These are phyloP conservation scores for Colletotrichum sp. DNA, from an alignment of 2,329 filamentous ascomycete genomes.

Conservation along the genomic window DNA sequence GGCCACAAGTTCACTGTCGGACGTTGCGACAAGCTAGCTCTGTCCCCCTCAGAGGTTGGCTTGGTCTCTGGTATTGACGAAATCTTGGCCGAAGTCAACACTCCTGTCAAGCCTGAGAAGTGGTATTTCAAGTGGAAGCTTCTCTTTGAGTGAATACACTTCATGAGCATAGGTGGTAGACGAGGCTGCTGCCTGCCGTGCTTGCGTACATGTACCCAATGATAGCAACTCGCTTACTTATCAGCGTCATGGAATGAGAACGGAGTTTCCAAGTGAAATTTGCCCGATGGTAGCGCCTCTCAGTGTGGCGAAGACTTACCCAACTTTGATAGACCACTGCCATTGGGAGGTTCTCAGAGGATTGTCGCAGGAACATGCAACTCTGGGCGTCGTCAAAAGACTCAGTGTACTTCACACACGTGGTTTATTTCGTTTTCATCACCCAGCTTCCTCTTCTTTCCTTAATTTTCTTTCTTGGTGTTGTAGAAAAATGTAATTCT, in stretches of 20 bases:
- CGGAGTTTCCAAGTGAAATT: neutral
- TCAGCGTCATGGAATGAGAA: neutral
- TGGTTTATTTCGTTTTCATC: neutral
- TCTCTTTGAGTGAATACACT: neutral
- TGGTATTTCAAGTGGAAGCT: neutral
- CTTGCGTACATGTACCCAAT: neutral
- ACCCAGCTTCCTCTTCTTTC: neutral
- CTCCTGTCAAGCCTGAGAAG: neutral
- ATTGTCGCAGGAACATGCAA: neutral
- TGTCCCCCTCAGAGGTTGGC: neutral
- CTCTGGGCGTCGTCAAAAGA: neutral
- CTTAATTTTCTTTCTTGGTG: neutral
- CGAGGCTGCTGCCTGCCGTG: neutral
- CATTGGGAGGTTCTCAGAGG: neutral
- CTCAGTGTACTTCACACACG: neutral
- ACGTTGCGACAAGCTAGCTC: neutral
- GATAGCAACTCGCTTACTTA: neutral
- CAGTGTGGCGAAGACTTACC: neutral
- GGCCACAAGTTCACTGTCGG: constrained; percentile 47
- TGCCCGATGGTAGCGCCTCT: neutral
- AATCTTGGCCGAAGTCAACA: neutral
- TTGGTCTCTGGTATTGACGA: neutral
- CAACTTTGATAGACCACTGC: neutral
- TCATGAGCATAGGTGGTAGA: neutral
- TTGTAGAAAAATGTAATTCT: neutral